Base-by-base conservation (phyloP, 306 rosid genomes). In the Castanospermum australe region DNA sequence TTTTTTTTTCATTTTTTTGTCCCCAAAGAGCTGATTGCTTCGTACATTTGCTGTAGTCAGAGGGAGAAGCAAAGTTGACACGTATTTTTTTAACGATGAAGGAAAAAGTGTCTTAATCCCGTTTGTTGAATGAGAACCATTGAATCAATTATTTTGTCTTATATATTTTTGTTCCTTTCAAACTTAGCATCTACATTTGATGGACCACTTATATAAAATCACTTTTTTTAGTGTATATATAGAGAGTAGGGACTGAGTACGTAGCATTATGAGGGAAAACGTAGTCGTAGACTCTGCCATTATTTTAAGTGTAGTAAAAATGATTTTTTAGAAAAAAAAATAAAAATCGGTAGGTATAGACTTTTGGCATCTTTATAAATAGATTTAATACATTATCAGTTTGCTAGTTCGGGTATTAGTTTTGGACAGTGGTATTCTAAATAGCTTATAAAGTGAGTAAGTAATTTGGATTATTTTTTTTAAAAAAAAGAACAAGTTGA, bases 401-500 rank as follows among this genome's bases (percentile, higher is more conserved):
- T 63, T 47, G 63, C 61, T 47, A 14, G 36, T 32, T 36, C 59
- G 12, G 32, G 59, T 67, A 41, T 25, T 39, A 15, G 69, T 56
- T 67, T 56, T 44, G 71, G 17, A 47, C 64, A 59, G 17, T 59
- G 22, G 8, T 62, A 68, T 44, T 32, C 76, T 76, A 56, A 67
- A n/a, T n/a, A n/a, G n/a, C n/a, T n/a, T n/a, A n/a, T n/a, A n/a
- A n/a, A n/a, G n/a, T n/a, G n/a, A n/a, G n/a, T n/a, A n/a, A n/a
- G n/a, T n/a, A n/a, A n/a, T n/a, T n/a, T n/a, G n/a, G n/a, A n/a
- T n/a, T n/a, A n/a, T n/a, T n/a, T n/a, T n/a, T n/a, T n/a, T n/a
- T n/a, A n/a, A n/a, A n/a, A n/a, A n/a, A n/a, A n/a, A n/a, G n/a
- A n/a, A n/a, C n/a, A n/a, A n/a, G n/a, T n/a, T n/a, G n/a, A n/a